These are phyloP conservation scores for Bruguiera gymnorhiza DNA, from an alignment of 345 rosid genomes.

Conservation along the genomic window DNA sequence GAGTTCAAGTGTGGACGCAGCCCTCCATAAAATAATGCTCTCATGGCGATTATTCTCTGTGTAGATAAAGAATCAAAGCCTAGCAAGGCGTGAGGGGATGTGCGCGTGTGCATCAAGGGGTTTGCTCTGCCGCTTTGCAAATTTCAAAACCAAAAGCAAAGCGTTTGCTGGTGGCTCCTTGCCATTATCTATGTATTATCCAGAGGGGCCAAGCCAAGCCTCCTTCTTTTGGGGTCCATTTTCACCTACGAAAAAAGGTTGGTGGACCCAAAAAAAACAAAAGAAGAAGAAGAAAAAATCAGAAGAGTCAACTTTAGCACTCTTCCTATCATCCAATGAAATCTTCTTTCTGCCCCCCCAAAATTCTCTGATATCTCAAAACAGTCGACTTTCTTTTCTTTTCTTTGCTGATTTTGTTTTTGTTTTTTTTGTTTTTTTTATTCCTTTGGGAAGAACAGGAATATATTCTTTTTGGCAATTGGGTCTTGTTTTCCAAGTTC, in stretches of 20 bases:
- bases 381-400: not conserved
- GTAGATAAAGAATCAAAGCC: no score
- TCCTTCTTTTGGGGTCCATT: not conserved
- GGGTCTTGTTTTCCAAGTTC: not conserved
- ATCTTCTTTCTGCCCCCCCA: not conserved
- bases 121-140: no score
- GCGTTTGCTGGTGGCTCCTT: not conserved
- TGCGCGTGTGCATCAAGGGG: no score
- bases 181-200: not conserved
- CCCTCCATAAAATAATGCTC: no score
- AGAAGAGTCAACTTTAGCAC: not conserved
- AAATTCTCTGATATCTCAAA: not conserved
- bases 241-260: not conserved
- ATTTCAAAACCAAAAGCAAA: not conserved
- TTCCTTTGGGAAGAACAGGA: not conserved
- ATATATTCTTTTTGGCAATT: conserved; percentile 15
- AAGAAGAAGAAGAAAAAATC: no score
- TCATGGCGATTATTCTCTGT: no score
- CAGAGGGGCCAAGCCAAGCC: not conserved
- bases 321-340: not conserved
- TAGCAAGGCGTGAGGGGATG: no score
- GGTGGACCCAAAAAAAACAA: no score
- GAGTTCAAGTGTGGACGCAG: no score
- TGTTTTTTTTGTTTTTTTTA: no score
- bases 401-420: not conserved